Conservation (phyloP, 2,329 filamentous ascomycete species). For the Diplocarpon mali region DNA sequence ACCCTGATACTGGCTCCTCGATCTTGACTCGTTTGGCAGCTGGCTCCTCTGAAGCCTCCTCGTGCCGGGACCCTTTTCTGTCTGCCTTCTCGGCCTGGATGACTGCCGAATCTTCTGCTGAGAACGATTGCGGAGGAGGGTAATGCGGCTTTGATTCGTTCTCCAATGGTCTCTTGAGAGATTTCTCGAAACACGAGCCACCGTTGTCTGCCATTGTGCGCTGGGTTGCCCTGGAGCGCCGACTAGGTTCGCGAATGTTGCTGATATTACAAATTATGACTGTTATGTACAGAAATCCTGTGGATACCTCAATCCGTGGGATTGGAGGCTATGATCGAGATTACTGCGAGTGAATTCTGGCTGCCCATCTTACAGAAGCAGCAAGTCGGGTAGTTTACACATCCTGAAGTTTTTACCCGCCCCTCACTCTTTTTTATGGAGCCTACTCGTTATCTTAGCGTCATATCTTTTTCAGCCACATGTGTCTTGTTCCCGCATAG, state of each 20-base stretch:
- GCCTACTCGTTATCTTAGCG: slow-evolving; percentile 21
- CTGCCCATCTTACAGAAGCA: too few relatives aligned
- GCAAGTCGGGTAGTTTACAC: too few relatives aligned
- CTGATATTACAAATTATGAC: too few relatives aligned
- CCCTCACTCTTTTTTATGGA: slow-evolving; percentile 13
- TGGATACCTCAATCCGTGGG: too few relatives aligned
- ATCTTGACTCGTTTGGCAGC: slow-evolving; percentile 50
- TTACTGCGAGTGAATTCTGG: not conserved
- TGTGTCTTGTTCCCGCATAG: too few relatives aligned
- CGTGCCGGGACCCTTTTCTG: slow-evolving; percentile 21
- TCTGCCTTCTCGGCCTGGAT: slow-evolving; percentile 26
- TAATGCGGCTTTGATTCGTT: slow-evolving; percentile 10
- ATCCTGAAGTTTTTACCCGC: not conserved
- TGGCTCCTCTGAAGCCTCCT: slow-evolving; percentile 28
- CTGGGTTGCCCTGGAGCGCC: not conserved
- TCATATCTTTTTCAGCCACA: slow-evolving; percentile 2
- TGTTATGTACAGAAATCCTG: too few relatives aligned
- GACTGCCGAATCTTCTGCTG: slow-evolving; percentile 22
- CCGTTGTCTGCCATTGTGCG: slow-evolving; percentile 14
- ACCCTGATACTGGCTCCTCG: slow-evolving; percentile 34
- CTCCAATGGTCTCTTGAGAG: slow-evolving; percentile 22
- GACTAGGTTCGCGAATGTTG: too few relatives aligned
- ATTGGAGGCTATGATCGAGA: too few relatives aligned
- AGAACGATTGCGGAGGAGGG: slow-evolving; percentile 16
- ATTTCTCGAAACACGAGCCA: slow-evolving; percentile 14